Evolutionary conservation across 306 rosid genomes (phyloP).

Genomic region (Heteromeles arbutifolia): DNA sequence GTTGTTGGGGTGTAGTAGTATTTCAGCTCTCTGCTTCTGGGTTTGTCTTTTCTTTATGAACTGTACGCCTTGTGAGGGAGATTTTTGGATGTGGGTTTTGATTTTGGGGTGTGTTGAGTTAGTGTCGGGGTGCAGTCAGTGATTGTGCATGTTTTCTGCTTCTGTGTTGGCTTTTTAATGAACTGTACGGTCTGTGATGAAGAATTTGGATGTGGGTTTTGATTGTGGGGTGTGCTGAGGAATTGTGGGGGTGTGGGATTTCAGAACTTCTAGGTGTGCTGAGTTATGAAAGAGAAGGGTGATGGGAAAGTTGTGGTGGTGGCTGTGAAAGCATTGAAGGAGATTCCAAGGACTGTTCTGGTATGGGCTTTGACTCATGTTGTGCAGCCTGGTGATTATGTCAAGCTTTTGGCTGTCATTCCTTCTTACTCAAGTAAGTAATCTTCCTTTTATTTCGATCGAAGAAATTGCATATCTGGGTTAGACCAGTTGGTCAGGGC

Average conservation of each 20-base stretch:
- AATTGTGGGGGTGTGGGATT: constrained; percentile 1
- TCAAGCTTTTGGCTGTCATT: constrained; percentile 71
- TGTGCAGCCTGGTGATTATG: constrained; percentile 87
- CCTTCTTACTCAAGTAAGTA: constrained; percentile 58
- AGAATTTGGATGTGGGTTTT: constrained; percentile 28
- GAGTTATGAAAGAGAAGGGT: constrained; percentile 49
- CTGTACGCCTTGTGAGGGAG: not conserved
- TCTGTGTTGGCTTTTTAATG: constrained; percentile 5
- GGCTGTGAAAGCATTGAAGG: constrained; percentile 79
- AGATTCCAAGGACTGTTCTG: constrained; percentile 64
- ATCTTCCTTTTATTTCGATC: not conserved
- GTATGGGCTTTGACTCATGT: constrained; percentile 98
- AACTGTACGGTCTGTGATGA: not conserved
- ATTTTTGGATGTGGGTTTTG: constrained; percentile 31
- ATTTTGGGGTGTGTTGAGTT: constrained; percentile 11
- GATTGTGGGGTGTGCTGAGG: constrained; percentile 12
- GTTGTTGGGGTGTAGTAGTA: constrained; percentile 1
- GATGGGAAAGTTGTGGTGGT: constrained; percentile 74
- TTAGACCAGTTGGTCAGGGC: not conserved
- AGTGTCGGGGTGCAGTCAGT: constrained; percentile 2
- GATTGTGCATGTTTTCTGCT: constrained; percentile 32
- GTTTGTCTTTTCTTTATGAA: not conserved
- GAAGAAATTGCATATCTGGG: not conserved
- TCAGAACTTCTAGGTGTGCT: not conserved
- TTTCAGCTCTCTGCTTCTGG: constrained; percentile 6